These are phyloP conservation scores for Cupressus sempervirens DNA, from an alignment of 75 land plant genomes.

Conservation along the genomic window DNA sequence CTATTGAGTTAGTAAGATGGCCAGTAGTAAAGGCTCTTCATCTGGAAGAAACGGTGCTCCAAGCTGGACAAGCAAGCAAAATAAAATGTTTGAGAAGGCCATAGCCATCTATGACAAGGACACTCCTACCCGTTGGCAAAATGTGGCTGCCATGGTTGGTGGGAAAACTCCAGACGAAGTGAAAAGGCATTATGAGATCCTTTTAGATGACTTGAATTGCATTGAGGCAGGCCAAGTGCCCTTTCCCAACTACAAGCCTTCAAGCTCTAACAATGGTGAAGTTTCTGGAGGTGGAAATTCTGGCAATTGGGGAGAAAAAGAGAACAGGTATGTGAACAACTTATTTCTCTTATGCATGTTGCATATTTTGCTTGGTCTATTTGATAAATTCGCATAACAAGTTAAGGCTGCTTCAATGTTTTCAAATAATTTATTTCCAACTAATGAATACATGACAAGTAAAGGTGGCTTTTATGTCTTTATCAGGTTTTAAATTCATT, in stretches of 20 bases:
- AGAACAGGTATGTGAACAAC: background rate
- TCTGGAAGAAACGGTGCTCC: background rate
- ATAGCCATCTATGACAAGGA: slow-evolving; percentile 18
- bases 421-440: too few relatives aligned
- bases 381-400: too few relatives aligned
- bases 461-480: too few relatives aligned
- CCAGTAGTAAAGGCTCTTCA: background rate
- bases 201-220: slow-evolving; percentile 45
- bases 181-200: slow-evolving; percentile 17
- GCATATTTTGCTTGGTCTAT: background rate
- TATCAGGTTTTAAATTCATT: too few relatives aligned
- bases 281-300: background rate
- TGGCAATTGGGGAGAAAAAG: background rate
- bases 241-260: slow-evolving; percentile 45
- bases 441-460: too few relatives aligned
- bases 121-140: slow-evolving; percentile 66
- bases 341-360: background rate
- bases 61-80: slow-evolving; percentile 57
- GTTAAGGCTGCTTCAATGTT: too few relatives aligned
- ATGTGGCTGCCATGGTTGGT: slow-evolving; percentile 60
- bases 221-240: slow-evolving; percentile 62
- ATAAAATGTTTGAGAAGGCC: slow-evolving; percentile 68
- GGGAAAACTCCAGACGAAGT: slow-evolving; percentile 71
- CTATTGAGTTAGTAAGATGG: background rate
- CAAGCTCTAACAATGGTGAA: background rate